Evolutionary conservation across 345 rosid genomes (phyloP), one percentile per base, ranked within the genome.

Genomic region (Rhizophora apiculata): DNA sequence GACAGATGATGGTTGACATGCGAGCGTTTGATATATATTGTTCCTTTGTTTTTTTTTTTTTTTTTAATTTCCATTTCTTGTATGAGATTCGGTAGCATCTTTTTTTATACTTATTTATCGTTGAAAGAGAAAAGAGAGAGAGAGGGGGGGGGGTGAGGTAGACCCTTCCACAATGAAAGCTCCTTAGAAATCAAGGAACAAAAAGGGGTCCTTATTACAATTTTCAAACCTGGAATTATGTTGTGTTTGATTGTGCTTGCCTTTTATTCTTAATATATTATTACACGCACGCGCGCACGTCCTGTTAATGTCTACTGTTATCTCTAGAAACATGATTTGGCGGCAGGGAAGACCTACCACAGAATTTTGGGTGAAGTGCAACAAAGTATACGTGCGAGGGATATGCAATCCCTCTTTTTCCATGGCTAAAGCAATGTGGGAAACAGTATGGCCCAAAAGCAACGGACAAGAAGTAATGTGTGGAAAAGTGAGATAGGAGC

Each of bases 171-270:
- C 79, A 84, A 82, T 86, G 79, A 81, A 59, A 72, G 74, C 72
- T 68, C 60, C 91, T 87, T 87, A 64, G 79, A 87, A 72, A 72
- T 72, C 75, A 87, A 87, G 88, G 72, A 72, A 81, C 76, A 52
- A 59, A 65, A 77, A 55, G 22, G 65, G 56, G 46, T 68, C 57
- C 77, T 72, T 68, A 72, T 58, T 62, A 54, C 54, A 68, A 71
- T 68, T 81, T 56, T 79, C 82, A 79, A 81, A 77, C 63, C 67
- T 62, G 29, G 69, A 84, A 79, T 81, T 72, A 81, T 84, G 68
- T 52, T 30, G 58, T 34, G 69, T 62, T 77, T 76, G 84, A 84
- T 80, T 72, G 64, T 71, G 76, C 32, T 82, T 68, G 58, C 72
- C 48, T 49, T 57, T 13, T 43, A 39, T 11, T 3, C 49, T 43